Base-by-base conservation (phyloP, 345 rosid genomes). In the Eucalyptus sp. region DNA sequence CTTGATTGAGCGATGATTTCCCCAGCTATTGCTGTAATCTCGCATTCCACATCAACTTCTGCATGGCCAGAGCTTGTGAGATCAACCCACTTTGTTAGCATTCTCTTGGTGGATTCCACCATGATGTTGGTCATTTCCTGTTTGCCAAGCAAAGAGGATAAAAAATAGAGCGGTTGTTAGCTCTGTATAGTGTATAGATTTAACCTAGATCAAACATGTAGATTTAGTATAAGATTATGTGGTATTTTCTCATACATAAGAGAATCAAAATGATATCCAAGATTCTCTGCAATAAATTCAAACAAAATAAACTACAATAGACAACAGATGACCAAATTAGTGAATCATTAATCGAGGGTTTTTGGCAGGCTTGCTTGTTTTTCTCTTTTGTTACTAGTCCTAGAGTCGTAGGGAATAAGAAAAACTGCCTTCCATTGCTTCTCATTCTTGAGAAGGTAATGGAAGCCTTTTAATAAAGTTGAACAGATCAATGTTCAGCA, bases 1-100 rank as follows among this genome's bases (percentile, higher is more conserved):
- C 99, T 95, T 27, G 99, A 93, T 89, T 91, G 95, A 33, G 98
- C 97, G 5, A 97, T 96, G 66, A 97, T 97, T 88, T 97, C 98
- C 5, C 98, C 99, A 1, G 99, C 96, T 10, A 94, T 93, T 48
- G 90, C 90, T 22, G 91, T 94, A 76, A 96, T 93, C 89, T 96
- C 97, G 5, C 90, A 93, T 92, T 96, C 99, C n/a, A 96, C 95
- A 66, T 97, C 98, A 43, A 97, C 93, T 41, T 92, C 96, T 1
- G 87, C 85, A 84, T 90, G 87, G 27, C 96, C 96, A 6, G 94
- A 91, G 76, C 88, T 92, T 81, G 95, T 91, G n/a, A 91, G 92
- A 37, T 10, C 86, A 27, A 56, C 44, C 99, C 99, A 97, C 83
- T 90, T 91, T 88, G 95, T 93, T 88, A 96, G 90, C 97, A 96